phyloP scores from a whole-genome alignment of 495 filamentous ascomycete species.

The Pyrenula massariospora region DNA sequence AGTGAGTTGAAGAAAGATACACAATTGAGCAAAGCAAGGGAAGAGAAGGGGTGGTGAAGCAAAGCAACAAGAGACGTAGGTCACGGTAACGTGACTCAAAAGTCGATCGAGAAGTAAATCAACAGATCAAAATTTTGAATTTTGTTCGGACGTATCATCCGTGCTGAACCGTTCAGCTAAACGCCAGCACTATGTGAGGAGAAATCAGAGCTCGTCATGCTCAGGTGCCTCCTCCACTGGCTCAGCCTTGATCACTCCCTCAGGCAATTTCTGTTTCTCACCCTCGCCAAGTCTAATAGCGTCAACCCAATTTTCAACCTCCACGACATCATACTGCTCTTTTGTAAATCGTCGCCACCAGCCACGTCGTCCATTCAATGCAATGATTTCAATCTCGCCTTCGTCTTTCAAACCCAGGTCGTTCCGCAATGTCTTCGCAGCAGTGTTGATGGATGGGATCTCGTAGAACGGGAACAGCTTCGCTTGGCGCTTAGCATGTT shows the following conservation, averaged over 20 bases:
- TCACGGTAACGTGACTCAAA: too few species aligned
- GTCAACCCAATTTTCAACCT: constrained; percentile 79
- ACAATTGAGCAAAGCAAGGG: too few species aligned
- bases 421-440: constrained; percentile 39
- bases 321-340: constrained; percentile 35
- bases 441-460: constrained; percentile 51
- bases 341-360: constrained; percentile 70
- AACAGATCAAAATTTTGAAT: too few species aligned
- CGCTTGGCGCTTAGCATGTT: constrained; percentile 48
- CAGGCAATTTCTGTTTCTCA: constrained; percentile 68
- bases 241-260: constrained; percentile 50
- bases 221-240: constrained; percentile 18
- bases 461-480: constrained; percentile 77
- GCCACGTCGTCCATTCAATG: constrained; percentile 68
- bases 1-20: too few species aligned
- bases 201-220: constrained; percentile 26
- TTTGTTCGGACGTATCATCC: too few species aligned
- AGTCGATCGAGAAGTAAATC: too few species aligned
- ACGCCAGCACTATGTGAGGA: too few species aligned
- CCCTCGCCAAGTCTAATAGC: constrained; percentile 77
- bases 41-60: too few species aligned
- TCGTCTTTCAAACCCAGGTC: constrained; percentile 48
- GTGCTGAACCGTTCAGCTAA: too few species aligned
- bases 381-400: constrained; percentile 52
- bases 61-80: too few species aligned